Base-by-base conservation (phyloP, 345 rosid species). In the Erodium maritimum region DNA sequence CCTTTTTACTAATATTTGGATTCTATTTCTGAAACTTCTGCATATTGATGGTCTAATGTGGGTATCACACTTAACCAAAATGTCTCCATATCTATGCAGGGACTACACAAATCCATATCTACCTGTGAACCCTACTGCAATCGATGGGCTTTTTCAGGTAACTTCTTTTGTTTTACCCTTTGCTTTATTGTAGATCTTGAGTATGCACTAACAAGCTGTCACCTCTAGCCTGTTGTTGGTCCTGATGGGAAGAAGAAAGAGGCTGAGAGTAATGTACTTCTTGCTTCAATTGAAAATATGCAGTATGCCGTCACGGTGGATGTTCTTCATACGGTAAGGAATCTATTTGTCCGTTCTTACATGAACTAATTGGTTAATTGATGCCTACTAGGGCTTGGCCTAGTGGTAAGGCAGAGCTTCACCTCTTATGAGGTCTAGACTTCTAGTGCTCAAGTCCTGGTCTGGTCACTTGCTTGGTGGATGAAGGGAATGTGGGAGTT, bases 41-140 rank as follows among this genome's bases (percentile, higher is more conserved):
- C 48, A 7, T 42, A 13, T 10, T 42, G 3, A 42, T 42, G 11
- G 48, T 65, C 4, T 25, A 25, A 25, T 25, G 33, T 25, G 33
- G 3, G 33, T 3, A 29, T 29, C 37, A 4, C 9, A 21, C 33
- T 23, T 42, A 21, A 69, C 21, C 48, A 9, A 55, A 61, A 65
- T 61, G 37, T 63, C 67, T 57, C 37, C 50, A 18, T 50, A 29
- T 62, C 58, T 42, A 25, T 80, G 64, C 81, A 89, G 99, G 76
- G 96, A 93, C 70, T 93, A 87, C 68, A 93, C 96, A 67, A 93
- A 89, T 69, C 95, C 99, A 17, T 86, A 86, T 68, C 94, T 93
- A 66, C 99, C 96, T 64, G 99, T 93, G 66, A 93, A 93, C 76
- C 89, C 94, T 61, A 87, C 90, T 23, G 95, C 99, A 46, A 83